Base-by-base conservation (phyloP, 805 yeast species). In the Sporopachydermia lactativora region DNA sequence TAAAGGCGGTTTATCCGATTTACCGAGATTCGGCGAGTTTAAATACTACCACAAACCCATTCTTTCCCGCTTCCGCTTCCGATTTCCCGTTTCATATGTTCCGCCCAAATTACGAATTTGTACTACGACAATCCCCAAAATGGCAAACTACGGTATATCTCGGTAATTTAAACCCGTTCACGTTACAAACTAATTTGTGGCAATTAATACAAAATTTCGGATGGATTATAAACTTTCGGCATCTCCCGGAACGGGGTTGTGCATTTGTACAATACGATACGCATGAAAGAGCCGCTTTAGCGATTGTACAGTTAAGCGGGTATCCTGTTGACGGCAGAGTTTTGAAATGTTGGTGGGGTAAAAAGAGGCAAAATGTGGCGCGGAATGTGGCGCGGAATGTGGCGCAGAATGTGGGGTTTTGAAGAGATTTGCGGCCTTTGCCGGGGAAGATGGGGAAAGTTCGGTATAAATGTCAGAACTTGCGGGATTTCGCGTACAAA, bases 311-410 rank as follows among this genome's bases (percentile, higher is more conserved):
- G 52, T 64, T 86, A 47, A 64, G 70, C 15, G 92, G 94, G 1
- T 47, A 43, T 37, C 58, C 59, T 46, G 60, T 84, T 49, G 77
- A 80, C 53, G 94, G 94, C 16, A 70, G 94, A 54, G 77, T 81
- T 16, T 60, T 84, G 54, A 79, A 77, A 54, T 75, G 85, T 49
- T 88, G 94, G 24, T 86, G 95, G 95, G 95, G 95, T 41, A 81
- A 77, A 57, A 81, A 67, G 45, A 48, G 43, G 34, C 51, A n/a
- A n/a, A n/a, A n/a, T n/a, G n/a, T n/a, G n/a, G n/a, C n/a, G n/a
- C n/a, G n/a, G n/a, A n/a, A n/a, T n/a, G n/a, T n/a, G n/a, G n/a
- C n/a, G n/a, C n/a, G n/a, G n/a, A n/a, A n/a, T n/a, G n/a, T n/a
- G n/a, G n/a, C n/a, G n/a, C n/a, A n/a, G n/a, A n/a, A n/a, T n/a